A percentile compares a stretch with the other conserved stretches of the same genome.
Conservation (phyloP, 1,284 basidiomycete genomes). For the Sporisorium sorghi region DNA sequence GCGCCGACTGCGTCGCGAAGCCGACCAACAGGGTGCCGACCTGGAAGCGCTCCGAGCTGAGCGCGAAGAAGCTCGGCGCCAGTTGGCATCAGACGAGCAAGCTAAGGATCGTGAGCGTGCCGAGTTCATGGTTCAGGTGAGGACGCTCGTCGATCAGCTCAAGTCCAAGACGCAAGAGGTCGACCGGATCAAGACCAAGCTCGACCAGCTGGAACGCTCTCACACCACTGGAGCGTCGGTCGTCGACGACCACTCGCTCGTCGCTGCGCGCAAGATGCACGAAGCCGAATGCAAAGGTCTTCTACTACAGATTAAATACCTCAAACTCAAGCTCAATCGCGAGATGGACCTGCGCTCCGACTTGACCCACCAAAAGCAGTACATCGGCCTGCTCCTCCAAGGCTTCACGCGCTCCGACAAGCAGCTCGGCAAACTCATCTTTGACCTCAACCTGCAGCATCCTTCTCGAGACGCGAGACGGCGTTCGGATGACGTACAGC, state of each 20-base stretch:
- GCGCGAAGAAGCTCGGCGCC: slow-evolving; percentile 28
- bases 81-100: slow-evolving; percentile 15
- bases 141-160: slow-evolving; percentile 36
- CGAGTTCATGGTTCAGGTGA: slow-evolving; percentile 31
- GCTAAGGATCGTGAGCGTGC: slow-evolving; percentile 34
- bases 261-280: slow-evolving; percentile 72
- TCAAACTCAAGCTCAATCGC: slow-evolving; percentile 89
- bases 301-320: slow-evolving; percentile 86
- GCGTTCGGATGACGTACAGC: slow-evolving; percentile 8
- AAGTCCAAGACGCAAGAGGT: slow-evolving; percentile 36
- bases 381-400: slow-evolving; percentile 40
- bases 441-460: slow-evolving; percentile 38
- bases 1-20: slow-evolving; percentile 40
- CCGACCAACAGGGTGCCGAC: slow-evolving; percentile 51
- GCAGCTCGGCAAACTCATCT: slow-evolving; percentile 29
- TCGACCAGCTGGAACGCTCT: slow-evolving; percentile 30
- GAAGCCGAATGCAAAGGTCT: slow-evolving; percentile 87
- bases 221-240: slow-evolving; percentile 22
- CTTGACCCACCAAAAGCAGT: slow-evolving; percentile 82
- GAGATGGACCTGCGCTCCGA: slow-evolving; percentile 85
- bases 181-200: slow-evolving; percentile 39
- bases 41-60: slow-evolving; percentile 45
- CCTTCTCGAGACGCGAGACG: slow-evolving; percentile 9
- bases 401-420: slow-evolving; percentile 30
- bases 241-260: slow-evolving; percentile 21